Base-by-base conservation (phyloP, 768 basidiomycete species). In the Hemileccinum impolitum region DNA sequence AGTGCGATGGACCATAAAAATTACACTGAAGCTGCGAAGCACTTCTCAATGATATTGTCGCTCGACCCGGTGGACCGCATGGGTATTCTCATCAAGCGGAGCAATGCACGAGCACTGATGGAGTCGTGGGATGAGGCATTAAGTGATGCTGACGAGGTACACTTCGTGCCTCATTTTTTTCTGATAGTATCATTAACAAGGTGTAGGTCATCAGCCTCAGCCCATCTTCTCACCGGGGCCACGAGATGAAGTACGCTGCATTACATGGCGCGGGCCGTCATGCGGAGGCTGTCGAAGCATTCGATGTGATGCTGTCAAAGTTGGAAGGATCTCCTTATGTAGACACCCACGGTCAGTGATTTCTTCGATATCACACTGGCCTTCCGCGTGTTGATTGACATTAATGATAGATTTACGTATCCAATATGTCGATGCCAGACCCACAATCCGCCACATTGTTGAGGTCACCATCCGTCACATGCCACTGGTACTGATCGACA, bases 121-220 rank as follows among this genome's bases (percentile, higher is more conserved):
- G 1, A 17, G 1, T 31, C 18, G 1, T 57, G 50, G 55, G 26
- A 45, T 3, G 50, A 46, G 0, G 47, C 47, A 0, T 10, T 57
- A 6, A 19, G 0, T 3, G 54, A 57, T 31, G 50, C 47, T 1
- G 35, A 52, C 17, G 18, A 53, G 45, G 56, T 57, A 53, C 21
- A 14, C 1, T 28, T 28, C 4, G 4, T 28, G n/a, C n/a, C 26
- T 4, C 9, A 5, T 5, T 28, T 28, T 5, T 28, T 28, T 28
- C 5, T 9, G 26, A 4, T 6, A n/a, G 26, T 25, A 6, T 4
- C 8, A 13, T 30, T 6, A 11, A 18, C 17, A 19, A 19, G 36
- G 8, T 13, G 14, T 11, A 53, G 54, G 19, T 6, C 4, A 53
- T 55, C 28, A 19, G 38, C 0, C 47, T 41, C 4, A 21, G 42